These are phyloP conservation scores for Eucalyptus albens DNA, from an alignment of 345 rosid species.

Conservation along the genomic window DNA sequence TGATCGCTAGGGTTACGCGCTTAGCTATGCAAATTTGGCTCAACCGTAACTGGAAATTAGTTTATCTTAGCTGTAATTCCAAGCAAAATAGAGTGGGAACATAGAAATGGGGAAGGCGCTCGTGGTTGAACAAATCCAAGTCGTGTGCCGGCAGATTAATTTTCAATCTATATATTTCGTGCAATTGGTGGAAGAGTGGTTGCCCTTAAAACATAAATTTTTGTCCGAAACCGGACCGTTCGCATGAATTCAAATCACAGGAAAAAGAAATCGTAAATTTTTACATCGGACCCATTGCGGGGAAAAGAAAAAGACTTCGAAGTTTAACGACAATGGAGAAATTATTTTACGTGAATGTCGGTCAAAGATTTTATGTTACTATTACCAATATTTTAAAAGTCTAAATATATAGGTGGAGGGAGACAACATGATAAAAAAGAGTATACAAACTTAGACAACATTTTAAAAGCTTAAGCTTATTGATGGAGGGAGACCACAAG, in stretches of 20 bases:
- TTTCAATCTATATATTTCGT: background rate
- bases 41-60: background rate
- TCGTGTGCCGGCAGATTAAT: background rate
- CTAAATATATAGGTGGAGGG: background rate
- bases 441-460: no score
- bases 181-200: background rate
- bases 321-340: background rate
- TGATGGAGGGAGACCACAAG: background rate
- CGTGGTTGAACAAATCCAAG: background rate
- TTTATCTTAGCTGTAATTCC: background rate
- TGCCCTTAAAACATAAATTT: background rate
- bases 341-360: background rate
- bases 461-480: background rate
- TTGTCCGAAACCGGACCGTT: background rate
- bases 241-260: background rate
- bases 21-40: background rate
- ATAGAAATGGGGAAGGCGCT: background rate
- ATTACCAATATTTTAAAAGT: background rate
- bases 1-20: background rate
- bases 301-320: background rate
- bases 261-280: background rate
- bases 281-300: background rate
- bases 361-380: background rate
- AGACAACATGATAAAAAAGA: background rate
- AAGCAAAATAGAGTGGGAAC: background rate